Evolutionary conservation across 768 basidiomycete species (phyloP).

Genomic region (Lactifluus volemus): DNA sequence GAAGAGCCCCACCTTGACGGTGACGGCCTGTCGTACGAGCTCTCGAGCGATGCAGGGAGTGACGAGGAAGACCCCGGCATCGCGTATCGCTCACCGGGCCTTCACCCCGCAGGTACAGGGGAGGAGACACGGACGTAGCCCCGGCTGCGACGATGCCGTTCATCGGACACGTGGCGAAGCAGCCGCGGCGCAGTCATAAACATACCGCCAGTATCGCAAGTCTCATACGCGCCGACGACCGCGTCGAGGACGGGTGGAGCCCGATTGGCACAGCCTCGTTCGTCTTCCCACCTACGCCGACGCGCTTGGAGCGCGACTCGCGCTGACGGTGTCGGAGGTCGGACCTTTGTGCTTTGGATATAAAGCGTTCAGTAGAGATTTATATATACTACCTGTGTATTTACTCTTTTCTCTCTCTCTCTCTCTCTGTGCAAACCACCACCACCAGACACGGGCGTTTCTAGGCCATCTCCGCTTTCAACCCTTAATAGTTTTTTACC

Average conservation of each 20-base stretch:
- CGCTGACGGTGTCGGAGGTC: background rate
- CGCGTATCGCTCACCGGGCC: slow-evolving; percentile 55
- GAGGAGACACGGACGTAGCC: slow-evolving; percentile 10
- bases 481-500: no score
- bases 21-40: slow-evolving; percentile 47
- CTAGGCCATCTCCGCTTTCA: no score
- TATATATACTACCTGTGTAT: no score
- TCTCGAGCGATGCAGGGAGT: slow-evolving; percentile 40
- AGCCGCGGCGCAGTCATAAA: slow-evolving; percentile 42
- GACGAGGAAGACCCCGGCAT: slow-evolving; percentile 65
- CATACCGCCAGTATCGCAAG: slow-evolving; percentile 84
- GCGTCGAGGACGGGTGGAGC: slow-evolving; percentile 80
- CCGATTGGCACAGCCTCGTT: slow-evolving; percentile 50
- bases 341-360: no score
- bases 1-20: slow-evolving; percentile 43
- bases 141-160: slow-evolving; percentile 29
- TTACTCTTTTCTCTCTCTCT: no score
- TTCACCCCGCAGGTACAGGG: background rate
- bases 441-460: no score
- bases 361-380: no score
- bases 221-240: slow-evolving; percentile 66
- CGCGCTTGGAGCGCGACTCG: slow-evolving; percentile 4
- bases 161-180: slow-evolving; percentile 20
- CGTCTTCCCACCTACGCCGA: slow-evolving; percentile 37
- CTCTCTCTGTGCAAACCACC: no score